phyloP scores from a whole-genome alignment of 768 basidiomycete species.

The Serendipita vermifera region DNA sequence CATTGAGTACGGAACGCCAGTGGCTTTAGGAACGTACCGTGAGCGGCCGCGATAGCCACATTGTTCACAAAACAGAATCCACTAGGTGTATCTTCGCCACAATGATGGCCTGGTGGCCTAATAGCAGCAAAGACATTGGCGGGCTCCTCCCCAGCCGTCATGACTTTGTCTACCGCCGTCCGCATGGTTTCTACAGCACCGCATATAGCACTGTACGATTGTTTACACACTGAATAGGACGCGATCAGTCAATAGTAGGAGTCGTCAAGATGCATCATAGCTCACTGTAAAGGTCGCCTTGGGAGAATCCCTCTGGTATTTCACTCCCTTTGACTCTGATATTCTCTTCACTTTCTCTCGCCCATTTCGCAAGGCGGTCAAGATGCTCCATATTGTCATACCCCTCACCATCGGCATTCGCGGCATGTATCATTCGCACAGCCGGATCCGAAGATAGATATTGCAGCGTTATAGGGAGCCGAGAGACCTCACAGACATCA shows the following conservation, averaged over 20 bases:
- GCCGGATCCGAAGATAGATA: slow-evolving; percentile 47
- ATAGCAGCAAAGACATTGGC: slow-evolving; percentile 64
- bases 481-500: neutral
- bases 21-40: slow-evolving; percentile 40
- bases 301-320: slow-evolving; percentile 57
- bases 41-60: slow-evolving; percentile 77
- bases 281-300: slow-evolving; percentile 76
- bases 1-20: neutral
- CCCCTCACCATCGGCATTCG: slow-evolving; percentile 44
- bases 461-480: neutral
- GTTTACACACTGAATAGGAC: slow-evolving; percentile 49
- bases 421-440: slow-evolving; percentile 62
- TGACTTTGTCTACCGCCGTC: slow-evolving; percentile 69
- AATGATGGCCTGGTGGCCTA: slow-evolving; percentile 89
- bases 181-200: slow-evolving; percentile 75
- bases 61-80: slow-evolving; percentile 98
- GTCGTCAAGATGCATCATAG: slow-evolving; percentile 13
- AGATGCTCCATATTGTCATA: slow-evolving; percentile 30
- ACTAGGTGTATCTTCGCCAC: slow-evolving; percentile 75
- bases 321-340: slow-evolving; percentile 53
- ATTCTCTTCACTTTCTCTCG: slow-evolving; percentile 44
- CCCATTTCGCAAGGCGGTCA: slow-evolving; percentile 48
- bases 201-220: slow-evolving; percentile 62
- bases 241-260: neutral
- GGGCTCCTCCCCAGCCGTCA: slow-evolving; percentile 18